Evolutionary conservation across 345 rosid genomes (phyloP).

Genomic region (Physaria fendleri): DNA sequence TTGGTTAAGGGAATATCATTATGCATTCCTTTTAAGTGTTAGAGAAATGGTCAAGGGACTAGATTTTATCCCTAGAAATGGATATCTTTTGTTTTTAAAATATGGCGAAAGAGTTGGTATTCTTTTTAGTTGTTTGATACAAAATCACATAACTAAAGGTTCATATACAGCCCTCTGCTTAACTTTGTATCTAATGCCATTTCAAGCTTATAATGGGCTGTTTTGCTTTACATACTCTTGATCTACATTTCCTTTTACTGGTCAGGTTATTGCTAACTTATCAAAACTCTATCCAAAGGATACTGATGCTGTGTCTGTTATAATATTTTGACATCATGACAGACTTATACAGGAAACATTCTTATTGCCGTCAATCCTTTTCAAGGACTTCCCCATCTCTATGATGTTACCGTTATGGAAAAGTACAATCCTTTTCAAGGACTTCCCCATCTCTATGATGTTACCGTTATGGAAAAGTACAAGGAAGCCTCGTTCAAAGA

Average conservation of each 20-base stretch:
- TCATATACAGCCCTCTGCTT: not conserved
- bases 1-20: not conserved
- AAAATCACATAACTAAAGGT: not conserved
- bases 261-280: constrained; percentile 48
- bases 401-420: constrained; percentile 53
- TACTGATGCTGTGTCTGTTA: constrained; percentile 44
- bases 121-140: not conserved
- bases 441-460: constrained; percentile 50
- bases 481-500: constrained; percentile 54
- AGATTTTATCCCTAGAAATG: not conserved
- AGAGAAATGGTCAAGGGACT: not conserved
- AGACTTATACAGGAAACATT: constrained; percentile 87
- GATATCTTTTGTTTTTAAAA: no score
- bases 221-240: constrained; percentile 9
- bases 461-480: constrained; percentile 51
- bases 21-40: not conserved
- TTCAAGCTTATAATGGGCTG: not conserved
- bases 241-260: constrained; percentile 6
- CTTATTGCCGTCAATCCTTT: constrained; percentile 93
- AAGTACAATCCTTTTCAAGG: constrained; percentile 82
- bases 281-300: constrained; percentile 57
- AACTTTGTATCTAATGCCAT: not conserved
- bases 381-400: constrained; percentile 53
- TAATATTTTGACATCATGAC: constrained; percentile 47
- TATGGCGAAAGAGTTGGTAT: no score